Evolutionary conservation across 768 basidiomycete genomes (phyloP), one percentile per base, ranked within the genome.

Genomic region (Tricholoma sp.): DNA sequence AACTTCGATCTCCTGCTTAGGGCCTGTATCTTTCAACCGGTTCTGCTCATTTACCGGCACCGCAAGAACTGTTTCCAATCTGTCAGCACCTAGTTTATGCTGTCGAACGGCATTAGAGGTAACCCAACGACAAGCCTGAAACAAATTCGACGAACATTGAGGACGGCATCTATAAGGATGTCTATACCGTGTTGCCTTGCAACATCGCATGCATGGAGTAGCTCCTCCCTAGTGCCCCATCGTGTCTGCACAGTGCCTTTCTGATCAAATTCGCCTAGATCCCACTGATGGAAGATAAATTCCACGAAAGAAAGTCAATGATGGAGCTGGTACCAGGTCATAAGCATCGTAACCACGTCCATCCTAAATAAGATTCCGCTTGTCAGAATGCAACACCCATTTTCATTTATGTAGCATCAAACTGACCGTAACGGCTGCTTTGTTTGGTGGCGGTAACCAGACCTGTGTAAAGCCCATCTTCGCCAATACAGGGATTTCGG

Each of bases 21-120:
- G 80, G 0, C 84, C 88, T 37, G 82, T 71, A 41, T 76, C 76
- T 61, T 80, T 83, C 20, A 84, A 71, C 1, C 94, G 79, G 65
- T 95, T 84, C 18, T 82, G 63, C 5, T 83, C 72, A 57, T 90
- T 82, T 8, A 91, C 89, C 28, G 83, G 85, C 8, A 88, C 81
- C 11, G 84, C 94, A 8, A 70, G 61, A 67, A 92, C 87, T 0
- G 65, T 72, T 71, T 97, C 94, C 8, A 69, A 63, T 62, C 83
- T 76, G 68, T 97, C 94, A 11, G 84, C 94, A 34, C 94, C 94
- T 37, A 92, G 73, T 74, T 94, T 90, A 64, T 91, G 89, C 90
- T 91, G 20, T 41, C 50, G 36, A 48, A 39, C 13, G 17, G 50
- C 20, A 28, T 57, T 37, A 39, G 65, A 42, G 58, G 17, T 50